Evolutionary conservation across 2,329 filamentous ascomycete genomes (phyloP).

Genomic region (Scedosporium aurantiacum): DNA sequence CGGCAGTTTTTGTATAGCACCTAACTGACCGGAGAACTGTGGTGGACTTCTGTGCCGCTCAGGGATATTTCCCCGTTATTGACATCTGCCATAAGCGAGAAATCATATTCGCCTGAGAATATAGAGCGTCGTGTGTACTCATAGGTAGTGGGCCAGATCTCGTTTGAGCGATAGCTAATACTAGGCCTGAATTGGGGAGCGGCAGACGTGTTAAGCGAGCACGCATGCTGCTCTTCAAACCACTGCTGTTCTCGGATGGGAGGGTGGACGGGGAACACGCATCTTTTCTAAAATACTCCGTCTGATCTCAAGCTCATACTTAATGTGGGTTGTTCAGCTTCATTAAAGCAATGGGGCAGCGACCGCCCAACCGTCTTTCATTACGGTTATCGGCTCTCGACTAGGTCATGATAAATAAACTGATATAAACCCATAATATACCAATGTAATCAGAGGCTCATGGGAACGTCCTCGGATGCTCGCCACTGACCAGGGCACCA

Average conservation of each 20-base stretch:
- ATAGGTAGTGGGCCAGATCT: not conserved
- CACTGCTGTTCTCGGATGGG: too few relatives aligned
- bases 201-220: too few relatives aligned
- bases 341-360: not conserved
- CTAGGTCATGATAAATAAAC: not conserved
- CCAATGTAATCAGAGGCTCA: constrained; percentile 10
- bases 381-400: not conserved
- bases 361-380: not conserved
- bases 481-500: too few relatives aligned
- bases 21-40: not conserved
- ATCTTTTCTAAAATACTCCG: not conserved
- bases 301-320: not conserved
- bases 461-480: too few relatives aligned
- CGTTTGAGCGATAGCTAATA: not conserved
- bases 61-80: not conserved
- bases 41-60: not conserved
- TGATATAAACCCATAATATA: not conserved
- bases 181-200: too few relatives aligned
- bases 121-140: not conserved
- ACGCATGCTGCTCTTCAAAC: too few relatives aligned
- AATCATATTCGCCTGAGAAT: not conserved
- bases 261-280: not conserved
- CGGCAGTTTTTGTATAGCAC: not conserved
- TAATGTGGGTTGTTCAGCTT: not conserved
- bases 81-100: not conserved